phyloP scores from a whole-genome alignment of 2,329 filamentous ascomycete species.

The Botrytis pseudocinerea region DNA sequence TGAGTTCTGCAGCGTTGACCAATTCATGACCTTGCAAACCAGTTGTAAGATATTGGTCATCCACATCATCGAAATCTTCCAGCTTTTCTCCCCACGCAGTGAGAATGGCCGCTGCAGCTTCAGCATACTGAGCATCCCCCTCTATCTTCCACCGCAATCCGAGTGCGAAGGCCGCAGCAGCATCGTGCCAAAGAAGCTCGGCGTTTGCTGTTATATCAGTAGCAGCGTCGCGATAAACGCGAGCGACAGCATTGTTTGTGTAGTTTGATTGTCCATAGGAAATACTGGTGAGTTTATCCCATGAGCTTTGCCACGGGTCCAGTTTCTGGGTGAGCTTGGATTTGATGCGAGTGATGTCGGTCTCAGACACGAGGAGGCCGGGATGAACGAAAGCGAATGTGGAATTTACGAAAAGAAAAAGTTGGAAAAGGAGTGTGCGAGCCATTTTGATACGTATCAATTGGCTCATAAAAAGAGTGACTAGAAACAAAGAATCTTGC shows the following conservation, averaged over 20 bases:
- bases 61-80: background rate
- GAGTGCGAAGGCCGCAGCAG: background rate
- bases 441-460: background rate
- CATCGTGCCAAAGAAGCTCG: conserved; percentile 3
- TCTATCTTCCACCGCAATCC: background rate
- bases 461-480: background rate
- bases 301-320: conserved; percentile 22
- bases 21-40: background rate
- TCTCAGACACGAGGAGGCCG: background rate
- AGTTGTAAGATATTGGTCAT: background rate
- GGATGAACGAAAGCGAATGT: conserved; percentile 8
- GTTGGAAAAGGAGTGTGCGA: background rate
- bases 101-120: conserved; percentile 1
- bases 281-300: conserved; percentile 19
- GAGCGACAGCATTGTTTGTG: background rate
- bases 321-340: conserved; percentile 16
- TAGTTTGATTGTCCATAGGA: conserved; percentile 4
- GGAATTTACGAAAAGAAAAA: background rate
- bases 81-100: conserved; percentile 7
- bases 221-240: background rate
- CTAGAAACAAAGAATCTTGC: background rate
- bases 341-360: conserved; percentile 9
- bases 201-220: background rate
- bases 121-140: background rate
- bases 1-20: background rate